Conservation (phyloP, 1,284 basidiomycete species). For the Irpex lacteus region DNA sequence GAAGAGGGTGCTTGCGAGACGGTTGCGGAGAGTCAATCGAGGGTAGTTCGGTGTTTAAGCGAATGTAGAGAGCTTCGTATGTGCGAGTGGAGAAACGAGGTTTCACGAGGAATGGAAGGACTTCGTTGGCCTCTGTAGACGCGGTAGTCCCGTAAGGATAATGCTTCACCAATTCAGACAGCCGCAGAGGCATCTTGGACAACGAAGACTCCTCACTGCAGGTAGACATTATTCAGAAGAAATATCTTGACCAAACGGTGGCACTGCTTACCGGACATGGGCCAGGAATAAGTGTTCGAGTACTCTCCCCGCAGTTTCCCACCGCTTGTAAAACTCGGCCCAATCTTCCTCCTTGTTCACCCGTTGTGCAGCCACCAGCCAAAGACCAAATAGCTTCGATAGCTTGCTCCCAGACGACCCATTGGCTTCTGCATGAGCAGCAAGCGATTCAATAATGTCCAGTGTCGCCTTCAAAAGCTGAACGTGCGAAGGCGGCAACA, state of each 20-base stretch:
- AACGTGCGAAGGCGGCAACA: conserved; percentile 51
- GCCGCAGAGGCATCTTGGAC: conserved; percentile 60
- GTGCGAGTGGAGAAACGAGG: conserved; percentile 63
- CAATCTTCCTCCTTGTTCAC: conserved; percentile 50
- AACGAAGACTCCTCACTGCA: conserved; percentile 56
- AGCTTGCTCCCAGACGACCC: conserved; percentile 73
- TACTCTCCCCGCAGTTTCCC: conserved; percentile 67
- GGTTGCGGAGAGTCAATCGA: conserved; percentile 25
- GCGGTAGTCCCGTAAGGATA: conserved; percentile 52
- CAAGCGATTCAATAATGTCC: conserved; percentile 62
- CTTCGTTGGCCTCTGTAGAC: conserved; percentile 27
- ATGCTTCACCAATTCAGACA: conserved; percentile 62
- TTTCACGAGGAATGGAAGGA: conserved; percentile 40
- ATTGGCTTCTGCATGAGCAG: conserved; percentile 66
- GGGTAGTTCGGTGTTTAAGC: conserved; percentile 50
- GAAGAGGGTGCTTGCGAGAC: conserved; percentile 48
- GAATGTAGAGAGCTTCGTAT: conserved; percentile 62
- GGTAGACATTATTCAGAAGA: background rate
- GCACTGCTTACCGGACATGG: conserved; percentile 53
- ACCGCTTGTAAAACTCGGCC: conserved; percentile 62
- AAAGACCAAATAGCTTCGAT: conserved; percentile 67
- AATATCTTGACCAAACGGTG: background rate
- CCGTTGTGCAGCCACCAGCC: conserved; percentile 54
- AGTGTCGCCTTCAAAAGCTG: conserved; percentile 56
- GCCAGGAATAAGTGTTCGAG: conserved; percentile 73